Percentiles rank a stretch among this genome's conserved stretches.
These are phyloP conservation scores for Kluyveromyces sp. DNA, from an alignment of 1,139 yeast genomes.

Conservation along the genomic window DNA sequence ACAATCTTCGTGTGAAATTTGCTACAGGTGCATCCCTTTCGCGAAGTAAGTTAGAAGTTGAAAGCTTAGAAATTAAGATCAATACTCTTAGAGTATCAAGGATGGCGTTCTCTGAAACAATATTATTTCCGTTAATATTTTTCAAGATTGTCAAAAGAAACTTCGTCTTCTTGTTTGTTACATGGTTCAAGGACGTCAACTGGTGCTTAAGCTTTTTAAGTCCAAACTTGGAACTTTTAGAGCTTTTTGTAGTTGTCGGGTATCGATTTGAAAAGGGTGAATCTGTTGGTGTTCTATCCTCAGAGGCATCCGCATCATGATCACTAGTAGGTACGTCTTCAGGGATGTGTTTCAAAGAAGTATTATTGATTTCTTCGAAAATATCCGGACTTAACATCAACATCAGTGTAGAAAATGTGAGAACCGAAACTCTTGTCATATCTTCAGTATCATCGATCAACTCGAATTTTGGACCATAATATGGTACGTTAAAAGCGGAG, in stretches of 20 bases:
- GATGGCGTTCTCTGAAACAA: slow-evolving; percentile 22
- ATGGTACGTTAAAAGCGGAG: not conserved
- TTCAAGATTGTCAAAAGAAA: slow-evolving; percentile 22
- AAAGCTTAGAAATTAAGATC: slow-evolving; percentile 17
- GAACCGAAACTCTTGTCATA: slow-evolving; percentile 20
- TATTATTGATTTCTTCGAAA: slow-evolving; percentile 20
- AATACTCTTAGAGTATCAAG: slow-evolving; percentile 23
- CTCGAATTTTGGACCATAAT: slow-evolving; percentile 5
- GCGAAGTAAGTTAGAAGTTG: slow-evolving; percentile 22
- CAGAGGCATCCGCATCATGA: slow-evolving; percentile 4
- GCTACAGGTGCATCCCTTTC: slow-evolving; percentile 18
- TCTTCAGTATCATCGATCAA: slow-evolving; percentile 20
- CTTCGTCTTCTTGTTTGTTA: slow-evolving; percentile 14
- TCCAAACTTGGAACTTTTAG: slow-evolving; percentile 5
- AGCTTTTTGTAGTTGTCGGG: slow-evolving; percentile 2
- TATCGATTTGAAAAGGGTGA: not conserved
- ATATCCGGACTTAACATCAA: slow-evolving; percentile 22
- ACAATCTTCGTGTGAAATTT: slow-evolving; percentile 22
- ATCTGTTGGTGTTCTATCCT: not conserved
- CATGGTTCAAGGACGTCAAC: not conserved
- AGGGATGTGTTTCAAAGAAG: slow-evolving; percentile 20
- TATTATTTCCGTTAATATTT: slow-evolving; percentile 20
- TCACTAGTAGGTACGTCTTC: slow-evolving; percentile 9
- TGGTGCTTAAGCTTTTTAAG: not conserved
- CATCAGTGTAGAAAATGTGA: slow-evolving; percentile 21